Base-by-base conservation (phyloP, 768 basidiomycete species). In the Boletus eberwhitei region DNA sequence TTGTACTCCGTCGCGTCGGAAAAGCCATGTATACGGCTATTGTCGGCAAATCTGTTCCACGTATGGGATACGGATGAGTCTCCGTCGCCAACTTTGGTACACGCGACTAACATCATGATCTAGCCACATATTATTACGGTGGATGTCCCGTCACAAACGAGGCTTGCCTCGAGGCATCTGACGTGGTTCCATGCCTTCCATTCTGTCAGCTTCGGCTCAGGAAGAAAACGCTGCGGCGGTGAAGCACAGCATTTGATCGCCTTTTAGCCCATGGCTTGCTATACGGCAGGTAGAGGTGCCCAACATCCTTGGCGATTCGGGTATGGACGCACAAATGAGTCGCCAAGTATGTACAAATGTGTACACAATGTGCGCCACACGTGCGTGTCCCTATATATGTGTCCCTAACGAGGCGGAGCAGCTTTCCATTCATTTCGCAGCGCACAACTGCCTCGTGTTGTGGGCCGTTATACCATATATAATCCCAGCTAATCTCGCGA, bases 381-480 rank as follows among this genome's bases (percentile, higher is more conserved):
- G 60, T 59, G 60, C 32, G 22, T 44, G 42, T 48, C 36, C 41
- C 19, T 46, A 35, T 36, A 50, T 37, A 39, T 45, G 34, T 47
- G 40, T 48, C 49, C 43, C 52, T 41, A 55, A 50, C 51, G 58
- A 53, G 57, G 54, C 58, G 61, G 59, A 61, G 66, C 52, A 50
- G 56, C 41, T 49, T 60, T 62, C 54, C 54, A 57, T 66, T 61
- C 70, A 68, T 64, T 60, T 64, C 31, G 48, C 11, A 34, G 50
- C 54, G 37, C 59, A 57, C 69, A 60, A 52, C 57, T 59, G 40
- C 69, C 69, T 64, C 69, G 59, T 72, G 69, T 57, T 52, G 52
- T 53, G 40, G 50, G 14, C 55, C 50, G 43, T 49, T 44, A 21
- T 42, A 17, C 62, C 50, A 50, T 59, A 71, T 70, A 70, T 61